A percentile compares a stretch with the other conserved stretches of the same genome.
Evolutionary conservation across 1,284 basidiomycete species (phyloP).

Genomic region (Vanrija pseudolonga): DNA sequence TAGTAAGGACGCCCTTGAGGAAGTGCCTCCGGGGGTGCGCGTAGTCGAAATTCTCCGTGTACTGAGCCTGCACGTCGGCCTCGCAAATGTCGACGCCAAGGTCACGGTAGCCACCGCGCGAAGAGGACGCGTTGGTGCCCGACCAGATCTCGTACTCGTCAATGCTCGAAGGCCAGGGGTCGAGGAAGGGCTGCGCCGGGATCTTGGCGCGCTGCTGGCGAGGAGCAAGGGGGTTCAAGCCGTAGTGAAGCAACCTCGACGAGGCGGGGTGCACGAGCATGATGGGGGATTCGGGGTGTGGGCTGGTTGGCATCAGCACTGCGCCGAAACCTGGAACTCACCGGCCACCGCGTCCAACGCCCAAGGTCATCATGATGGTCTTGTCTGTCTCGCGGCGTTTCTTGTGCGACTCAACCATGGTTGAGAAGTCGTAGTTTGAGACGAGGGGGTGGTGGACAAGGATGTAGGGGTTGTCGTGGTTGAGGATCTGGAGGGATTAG

Average conservation of each 20-base stretch:
- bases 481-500: constrained; percentile 64
- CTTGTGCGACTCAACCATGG: constrained; percentile 84
- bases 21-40: constrained; percentile 87
- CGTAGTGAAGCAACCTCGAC: constrained; percentile 43
- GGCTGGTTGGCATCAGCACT: constrained; percentile 52
- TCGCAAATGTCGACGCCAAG: constrained; percentile 54
- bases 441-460: constrained; percentile 92
- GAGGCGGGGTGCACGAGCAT: constrained; percentile 49
- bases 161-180: constrained; percentile 53
- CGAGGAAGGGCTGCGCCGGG: constrained; percentile 47
- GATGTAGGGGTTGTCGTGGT: constrained; percentile 73
- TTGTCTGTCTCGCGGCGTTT: constrained; percentile 80
- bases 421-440: constrained; percentile 85
- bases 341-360: constrained; percentile 56
- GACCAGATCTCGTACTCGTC: constrained; percentile 82
- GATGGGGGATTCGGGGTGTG: constrained; percentile 48
- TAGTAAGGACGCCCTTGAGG: constrained; percentile 92
- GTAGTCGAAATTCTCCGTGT: constrained; percentile 99
- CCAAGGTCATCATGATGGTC: constrained; percentile 94
- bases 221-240: constrained; percentile 43
- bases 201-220: constrained; percentile 40
- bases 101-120: constrained; percentile 41
- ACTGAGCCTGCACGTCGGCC: constrained; percentile 74
- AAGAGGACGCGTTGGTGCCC: constrained; percentile 41
- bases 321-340: not conserved